phyloP scores from a whole-genome alignment of 2,329 filamentous ascomycete species.

The Penicillium sp. region DNA sequence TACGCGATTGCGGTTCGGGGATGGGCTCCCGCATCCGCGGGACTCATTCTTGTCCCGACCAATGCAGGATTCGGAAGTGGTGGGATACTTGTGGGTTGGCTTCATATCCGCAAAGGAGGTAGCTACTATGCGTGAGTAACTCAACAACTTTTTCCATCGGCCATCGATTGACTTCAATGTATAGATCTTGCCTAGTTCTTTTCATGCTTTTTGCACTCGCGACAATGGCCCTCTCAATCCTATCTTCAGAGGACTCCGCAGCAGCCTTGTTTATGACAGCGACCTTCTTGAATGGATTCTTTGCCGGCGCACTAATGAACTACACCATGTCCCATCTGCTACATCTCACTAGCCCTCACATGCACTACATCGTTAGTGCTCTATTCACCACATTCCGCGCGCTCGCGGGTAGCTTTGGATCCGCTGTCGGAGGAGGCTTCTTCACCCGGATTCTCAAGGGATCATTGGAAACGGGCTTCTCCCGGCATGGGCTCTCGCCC shows the following conservation, averaged over 20 bases:
- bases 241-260: slow-evolving; percentile 56
- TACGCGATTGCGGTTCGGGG: slow-evolving; percentile 75
- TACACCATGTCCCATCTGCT: slow-evolving; percentile 80
- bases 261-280: slow-evolving; percentile 57
- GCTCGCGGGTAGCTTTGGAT: slow-evolving; percentile 79
- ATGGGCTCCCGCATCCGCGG: slow-evolving; percentile 68
- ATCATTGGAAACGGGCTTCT: slow-evolving; percentile 60
- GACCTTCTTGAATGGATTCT: slow-evolving; percentile 70
- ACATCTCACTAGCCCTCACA: slow-evolving; percentile 65
- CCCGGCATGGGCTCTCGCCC: slow-evolving; percentile 39
- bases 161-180: neutral
- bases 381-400: slow-evolving; percentile 77
- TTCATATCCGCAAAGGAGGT: slow-evolving; percentile 72
- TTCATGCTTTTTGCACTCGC: slow-evolving; percentile 63
- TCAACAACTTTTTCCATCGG: neutral
- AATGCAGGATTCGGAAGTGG: slow-evolving; percentile 77
- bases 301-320: slow-evolving; percentile 71
- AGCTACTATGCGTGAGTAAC: slow-evolving; percentile 64
- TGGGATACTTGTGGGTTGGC: slow-evolving; percentile 69
- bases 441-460: slow-evolving; percentile 64
- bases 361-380: slow-evolving; percentile 74
- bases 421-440: slow-evolving; percentile 74
- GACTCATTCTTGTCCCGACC: slow-evolving; percentile 76
- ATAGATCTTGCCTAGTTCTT: slow-evolving; percentile 58
- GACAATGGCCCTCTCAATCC: slow-evolving; percentile 57